A percentile compares a stretch with the other conserved stretches of the same genome.
These are phyloP conservation scores for Xylaria digitata DNA, from an alignment of 2,329 filamentous ascomycete species.

Conservation along the genomic window DNA sequence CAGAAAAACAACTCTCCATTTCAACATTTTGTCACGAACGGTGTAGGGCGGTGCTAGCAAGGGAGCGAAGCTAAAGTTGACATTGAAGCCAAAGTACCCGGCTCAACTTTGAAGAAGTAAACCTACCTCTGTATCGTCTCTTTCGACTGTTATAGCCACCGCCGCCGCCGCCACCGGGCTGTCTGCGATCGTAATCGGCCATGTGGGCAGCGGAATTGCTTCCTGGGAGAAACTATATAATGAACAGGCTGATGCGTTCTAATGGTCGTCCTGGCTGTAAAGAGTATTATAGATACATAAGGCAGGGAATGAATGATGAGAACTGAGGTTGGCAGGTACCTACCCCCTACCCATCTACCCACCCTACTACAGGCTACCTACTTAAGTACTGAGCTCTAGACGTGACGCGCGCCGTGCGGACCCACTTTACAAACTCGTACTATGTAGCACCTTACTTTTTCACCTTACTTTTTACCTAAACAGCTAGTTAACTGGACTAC, in stretches of 20 bases:
- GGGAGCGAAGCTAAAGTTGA: slow-evolving; percentile 16
- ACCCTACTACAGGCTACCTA: not conserved
- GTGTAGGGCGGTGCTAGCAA: not conserved
- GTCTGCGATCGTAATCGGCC: slow-evolving; percentile 70
- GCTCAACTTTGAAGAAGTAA: slow-evolving; percentile 11
- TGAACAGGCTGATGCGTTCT: slow-evolving; percentile 10
- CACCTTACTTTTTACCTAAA: not conserved
- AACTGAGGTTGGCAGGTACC: not conserved
- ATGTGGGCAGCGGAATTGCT: slow-evolving; percentile 49
- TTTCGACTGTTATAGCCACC: slow-evolving; percentile 73
- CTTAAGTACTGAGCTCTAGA: slow-evolving; percentile 19
- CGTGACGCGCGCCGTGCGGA: slow-evolving; percentile 38
- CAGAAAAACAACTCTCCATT: slow-evolving; percentile 11
- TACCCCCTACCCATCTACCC: not conserved
- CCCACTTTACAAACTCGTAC: not conserved
- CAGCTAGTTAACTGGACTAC: too few species aligned
- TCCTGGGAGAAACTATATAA: not conserved
- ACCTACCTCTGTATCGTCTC: slow-evolving; percentile 80
- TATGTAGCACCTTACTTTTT: not conserved
- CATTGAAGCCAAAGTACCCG: not conserved
- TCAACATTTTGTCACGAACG: not conserved
- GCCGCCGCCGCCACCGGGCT: slow-evolving; percentile 57
- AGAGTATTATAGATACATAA: not conserved
- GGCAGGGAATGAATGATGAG: not conserved
- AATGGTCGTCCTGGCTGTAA: slow-evolving; percentile 11